Conservation (phyloP, 1,284 basidiomycete species). For the Fomitopsis palustris region DNA sequence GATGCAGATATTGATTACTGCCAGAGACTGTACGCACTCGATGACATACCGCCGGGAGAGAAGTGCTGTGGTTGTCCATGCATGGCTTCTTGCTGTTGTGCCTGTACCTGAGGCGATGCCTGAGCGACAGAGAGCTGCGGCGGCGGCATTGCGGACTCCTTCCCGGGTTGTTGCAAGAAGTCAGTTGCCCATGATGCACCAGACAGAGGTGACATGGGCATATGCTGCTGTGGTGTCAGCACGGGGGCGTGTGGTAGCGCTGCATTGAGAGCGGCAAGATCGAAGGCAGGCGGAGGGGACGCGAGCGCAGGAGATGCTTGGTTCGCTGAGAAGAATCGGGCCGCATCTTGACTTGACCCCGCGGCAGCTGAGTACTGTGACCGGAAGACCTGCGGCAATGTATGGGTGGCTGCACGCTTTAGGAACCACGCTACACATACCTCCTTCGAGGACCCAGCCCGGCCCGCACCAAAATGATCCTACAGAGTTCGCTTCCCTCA, state of each 20-base stretch:
- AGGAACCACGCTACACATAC: conserved; percentile 31
- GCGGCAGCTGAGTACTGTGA: conserved; percentile 42
- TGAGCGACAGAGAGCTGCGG: neutral
- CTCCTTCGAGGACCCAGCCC: conserved; percentile 56
- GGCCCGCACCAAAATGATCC: conserved; percentile 61
- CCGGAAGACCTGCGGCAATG: conserved; percentile 50
- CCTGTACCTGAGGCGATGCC: neutral
- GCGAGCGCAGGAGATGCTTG: conserved; percentile 32
- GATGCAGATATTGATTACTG: neutral
- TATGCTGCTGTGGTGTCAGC: conserved; percentile 26
- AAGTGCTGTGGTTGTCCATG: neutral
- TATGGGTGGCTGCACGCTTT: conserved; percentile 3
- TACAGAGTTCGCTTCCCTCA: conserved; percentile 24
- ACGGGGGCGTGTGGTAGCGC: conserved; percentile 40
- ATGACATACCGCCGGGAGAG: neutral
- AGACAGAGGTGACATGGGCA: conserved; percentile 4
- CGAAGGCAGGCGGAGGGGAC: conserved; percentile 40
- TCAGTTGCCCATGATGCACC: conserved; percentile 57
- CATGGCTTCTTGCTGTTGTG: neutral
- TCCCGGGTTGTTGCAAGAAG: conserved; percentile 42
- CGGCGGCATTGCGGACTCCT: conserved; percentile 4
- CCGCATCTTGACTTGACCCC: conserved; percentile 59
- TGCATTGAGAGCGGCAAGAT: conserved; percentile 54
- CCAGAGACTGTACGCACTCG: neutral
- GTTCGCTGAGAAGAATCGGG: conserved; percentile 57